Percentiles rank a stretch among this genome's conserved stretches.
These are phyloP conservation scores for Solanum chmielewskii DNA, from an alignment of 257 asterid species.

Conservation along the genomic window DNA sequence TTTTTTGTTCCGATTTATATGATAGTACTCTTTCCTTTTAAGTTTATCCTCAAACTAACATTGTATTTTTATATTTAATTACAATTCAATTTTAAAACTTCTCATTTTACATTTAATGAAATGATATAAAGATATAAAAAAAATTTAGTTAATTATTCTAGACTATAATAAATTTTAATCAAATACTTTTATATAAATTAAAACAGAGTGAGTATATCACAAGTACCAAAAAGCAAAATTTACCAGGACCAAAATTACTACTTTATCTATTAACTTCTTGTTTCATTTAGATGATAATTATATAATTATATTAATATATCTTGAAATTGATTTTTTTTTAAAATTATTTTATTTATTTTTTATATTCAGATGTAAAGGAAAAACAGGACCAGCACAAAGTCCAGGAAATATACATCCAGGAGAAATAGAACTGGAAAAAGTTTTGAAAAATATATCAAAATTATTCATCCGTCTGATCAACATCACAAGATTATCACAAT, in stretches of 20 bases:
- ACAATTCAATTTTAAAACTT: not conserved
- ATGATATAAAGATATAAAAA: not conserved
- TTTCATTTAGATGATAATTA: not conserved
- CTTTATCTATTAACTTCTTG: not conserved
- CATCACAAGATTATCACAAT: conserved; percentile 12
- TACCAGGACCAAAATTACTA: not conserved
- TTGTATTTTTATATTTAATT: not conserved
- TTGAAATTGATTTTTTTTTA: not conserved
- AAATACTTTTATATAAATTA: not conserved
- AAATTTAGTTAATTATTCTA: not conserved
- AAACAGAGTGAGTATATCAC: not conserved
- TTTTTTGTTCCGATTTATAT: not conserved
- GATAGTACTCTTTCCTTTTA: too few species aligned
- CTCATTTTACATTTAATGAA: not conserved
- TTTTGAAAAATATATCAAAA: conserved; percentile 6
- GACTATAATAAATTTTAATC: not conserved
- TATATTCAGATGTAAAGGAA: not conserved
- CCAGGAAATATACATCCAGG: not conserved
- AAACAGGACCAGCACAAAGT: not conserved
- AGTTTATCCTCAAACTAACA: too few species aligned
- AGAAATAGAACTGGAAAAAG: conserved; percentile 8
- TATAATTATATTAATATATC: not conserved
- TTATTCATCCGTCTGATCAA: conserved; percentile 6
- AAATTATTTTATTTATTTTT: not conserved
- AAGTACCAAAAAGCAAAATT: not conserved